Conservation (phyloP, 306 rosid species). For the Acacia confusa region DNA sequence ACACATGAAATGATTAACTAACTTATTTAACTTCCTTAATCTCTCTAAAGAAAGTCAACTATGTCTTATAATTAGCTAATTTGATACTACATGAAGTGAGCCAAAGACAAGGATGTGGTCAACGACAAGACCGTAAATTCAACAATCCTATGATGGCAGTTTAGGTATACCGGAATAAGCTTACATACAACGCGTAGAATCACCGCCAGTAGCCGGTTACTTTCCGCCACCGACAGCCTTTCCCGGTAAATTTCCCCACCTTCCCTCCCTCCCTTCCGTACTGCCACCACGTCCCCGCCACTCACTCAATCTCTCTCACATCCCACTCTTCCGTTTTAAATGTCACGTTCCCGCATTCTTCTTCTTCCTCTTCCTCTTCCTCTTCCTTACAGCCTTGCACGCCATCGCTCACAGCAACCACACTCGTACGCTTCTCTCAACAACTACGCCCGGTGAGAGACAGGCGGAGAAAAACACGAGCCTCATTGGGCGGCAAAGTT, state of each 20-base stretch:
- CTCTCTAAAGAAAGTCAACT: no score
- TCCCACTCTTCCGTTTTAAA: conserved; percentile 29
- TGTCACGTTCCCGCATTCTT: conserved; percentile 32
- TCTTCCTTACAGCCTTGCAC: not conserved
- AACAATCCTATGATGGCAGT: conserved; percentile 24
- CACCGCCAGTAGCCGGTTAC: conserved; percentile 43
- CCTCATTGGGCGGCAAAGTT: not conserved
- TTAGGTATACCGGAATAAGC: conserved; percentile 28
- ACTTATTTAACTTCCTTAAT: no score
- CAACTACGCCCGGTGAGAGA: not conserved
- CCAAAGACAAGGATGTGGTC: not conserved
- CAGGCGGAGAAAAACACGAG: not conserved
- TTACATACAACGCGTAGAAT: conserved; percentile 23
- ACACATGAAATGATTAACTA: no score
- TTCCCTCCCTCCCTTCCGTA: not conserved
- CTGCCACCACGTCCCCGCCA: not conserved
- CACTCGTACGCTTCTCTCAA: not conserved
- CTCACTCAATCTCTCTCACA: not conserved
- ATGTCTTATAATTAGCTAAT: no score
- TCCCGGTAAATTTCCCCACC: conserved; percentile 20
- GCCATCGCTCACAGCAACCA: not conserved
- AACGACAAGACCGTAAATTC: conserved; percentile 19
- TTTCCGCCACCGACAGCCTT: conserved; percentile 45
- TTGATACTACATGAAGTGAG: not conserved
- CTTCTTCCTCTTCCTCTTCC: conserved; percentile 18